Evolutionary conservation across 805 yeast genomes (phyloP).

Genomic region (Candida coleopterorum): DNA sequence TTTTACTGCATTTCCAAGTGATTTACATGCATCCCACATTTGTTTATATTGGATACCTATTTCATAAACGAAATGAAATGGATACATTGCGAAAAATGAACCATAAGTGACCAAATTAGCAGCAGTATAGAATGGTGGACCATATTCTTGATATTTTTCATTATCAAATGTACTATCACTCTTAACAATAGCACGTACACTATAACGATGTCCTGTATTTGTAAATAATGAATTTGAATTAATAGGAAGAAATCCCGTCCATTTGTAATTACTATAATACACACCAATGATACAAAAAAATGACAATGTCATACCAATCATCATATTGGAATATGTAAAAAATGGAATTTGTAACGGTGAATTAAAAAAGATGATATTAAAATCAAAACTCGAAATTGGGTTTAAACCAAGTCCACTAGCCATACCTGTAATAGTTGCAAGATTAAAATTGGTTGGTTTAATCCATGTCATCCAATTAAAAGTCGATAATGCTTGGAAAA

Average conservation of each 20-base stretch:
- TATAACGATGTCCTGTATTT: conserved; percentile 42
- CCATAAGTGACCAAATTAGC: conserved; percentile 25
- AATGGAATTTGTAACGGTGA: conserved; percentile 40
- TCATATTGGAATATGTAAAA: conserved; percentile 16
- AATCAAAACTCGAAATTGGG: conserved; percentile 52
- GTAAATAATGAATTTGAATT: conserved; percentile 42
- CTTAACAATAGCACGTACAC: conserved; percentile 39
- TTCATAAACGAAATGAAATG: conserved; percentile 18
- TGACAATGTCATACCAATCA: conserved; percentile 16
- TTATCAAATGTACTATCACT: conserved; percentile 25
- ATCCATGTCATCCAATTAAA: conserved; percentile 61
- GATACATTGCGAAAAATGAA: conserved; percentile 23
- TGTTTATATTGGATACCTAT: conserved; percentile 9
- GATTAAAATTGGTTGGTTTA: conserved; percentile 42
- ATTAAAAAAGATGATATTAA: conserved; percentile 33
- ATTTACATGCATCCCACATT: conserved; percentile 12
- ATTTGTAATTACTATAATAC: conserved; percentile 17
- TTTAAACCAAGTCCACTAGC: conserved; percentile 46
- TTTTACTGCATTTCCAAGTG: conserved; percentile 8
- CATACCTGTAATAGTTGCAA: conserved; percentile 48
- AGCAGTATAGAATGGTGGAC: conserved; percentile 29
- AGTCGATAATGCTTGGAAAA: conserved; percentile 38
- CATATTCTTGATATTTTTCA: conserved; percentile 17
- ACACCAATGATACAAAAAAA: conserved; percentile 17
- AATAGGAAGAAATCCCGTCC: conserved; percentile 29